A percentile compares a stretch with the other conserved stretches of the same genome.
These are phyloP conservation scores for Metschnikowia gelsemii DNA, from an alignment of 805 yeast species.

Conservation along the genomic window DNA sequence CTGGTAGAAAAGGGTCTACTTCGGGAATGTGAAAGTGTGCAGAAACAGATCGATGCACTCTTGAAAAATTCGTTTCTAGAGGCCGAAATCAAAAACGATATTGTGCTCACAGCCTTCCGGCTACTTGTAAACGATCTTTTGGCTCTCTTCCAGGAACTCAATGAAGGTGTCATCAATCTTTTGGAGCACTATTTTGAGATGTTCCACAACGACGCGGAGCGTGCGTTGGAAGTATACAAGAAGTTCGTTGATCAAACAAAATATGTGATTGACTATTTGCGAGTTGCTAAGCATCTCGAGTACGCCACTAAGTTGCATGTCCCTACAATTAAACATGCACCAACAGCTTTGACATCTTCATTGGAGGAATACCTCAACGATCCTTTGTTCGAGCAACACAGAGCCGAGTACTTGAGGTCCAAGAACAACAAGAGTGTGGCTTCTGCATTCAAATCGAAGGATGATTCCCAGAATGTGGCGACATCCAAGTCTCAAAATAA, in stretches of 20 bases:
- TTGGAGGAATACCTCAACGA: constrained; percentile 87
- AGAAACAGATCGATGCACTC: constrained; percentile 73
- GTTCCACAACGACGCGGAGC: constrained; percentile 79
- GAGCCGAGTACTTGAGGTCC: constrained; percentile 74
- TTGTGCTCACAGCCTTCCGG: constrained; percentile 79
- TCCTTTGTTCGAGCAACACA: constrained; percentile 76
- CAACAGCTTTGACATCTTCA: constrained; percentile 84
- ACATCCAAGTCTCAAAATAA: background rate
- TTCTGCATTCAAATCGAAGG: background rate
- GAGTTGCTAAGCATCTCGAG: constrained; percentile 87
- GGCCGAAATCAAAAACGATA: constrained; percentile 79
- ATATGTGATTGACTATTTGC: constrained; percentile 81
- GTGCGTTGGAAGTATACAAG: constrained; percentile 81
- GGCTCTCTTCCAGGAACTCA: constrained; percentile 81
- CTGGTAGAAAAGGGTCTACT: constrained; percentile 76
- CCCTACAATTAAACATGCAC: constrained; percentile 96
- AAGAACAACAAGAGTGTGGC: constrained; percentile 41
- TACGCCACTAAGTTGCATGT: constrained; percentile 84
- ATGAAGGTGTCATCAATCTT: constrained; percentile 93
- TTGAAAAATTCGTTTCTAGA: constrained; percentile 74
- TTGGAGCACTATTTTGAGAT: constrained; percentile 95
- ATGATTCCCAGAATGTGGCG: background rate
- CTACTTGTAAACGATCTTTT: constrained; percentile 87
- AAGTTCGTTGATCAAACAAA: constrained; percentile 82
- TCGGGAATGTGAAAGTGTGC: constrained; percentile 82